phyloP scores from a whole-genome alignment of 139 green algal species.

The Chlorella sp. region DNA sequence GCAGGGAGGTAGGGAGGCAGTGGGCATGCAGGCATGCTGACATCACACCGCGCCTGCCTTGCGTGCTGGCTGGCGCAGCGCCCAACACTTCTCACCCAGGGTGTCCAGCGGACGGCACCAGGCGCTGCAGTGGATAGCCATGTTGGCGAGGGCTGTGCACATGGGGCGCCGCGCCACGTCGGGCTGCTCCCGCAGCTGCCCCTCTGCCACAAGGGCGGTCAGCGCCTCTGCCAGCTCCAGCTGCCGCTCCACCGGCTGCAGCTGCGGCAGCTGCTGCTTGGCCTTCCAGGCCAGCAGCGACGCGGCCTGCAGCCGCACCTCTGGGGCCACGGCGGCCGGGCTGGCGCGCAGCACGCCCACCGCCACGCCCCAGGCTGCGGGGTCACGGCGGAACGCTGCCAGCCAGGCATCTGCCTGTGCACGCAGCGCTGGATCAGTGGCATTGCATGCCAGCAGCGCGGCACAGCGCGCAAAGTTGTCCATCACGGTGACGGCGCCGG shows the following conservation, averaged over 20 bases:
- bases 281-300: constrained; percentile 34
- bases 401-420: constrained; percentile 33
- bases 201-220: not conserved
- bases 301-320: constrained; percentile 20
- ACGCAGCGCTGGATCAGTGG: not conserved
- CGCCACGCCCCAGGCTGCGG: constrained; percentile 14
- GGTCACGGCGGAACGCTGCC: not conserved
- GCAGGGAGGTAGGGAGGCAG: not conserved
- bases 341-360: constrained; percentile 2
- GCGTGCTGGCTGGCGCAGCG: too few relatives aligned
- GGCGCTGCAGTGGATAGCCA: constrained; percentile 26
- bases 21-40: not conserved
- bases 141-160: constrained; percentile 23
- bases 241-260: constrained; percentile 27
- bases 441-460: not conserved
- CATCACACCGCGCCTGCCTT: too few relatives aligned
- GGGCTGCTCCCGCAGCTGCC: too few relatives aligned
- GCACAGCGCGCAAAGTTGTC: constrained; percentile 17
- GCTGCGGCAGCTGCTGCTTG: constrained; percentile 36
- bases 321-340: not conserved
- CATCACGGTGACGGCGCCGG: not conserved
- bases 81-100: constrained; percentile 2
- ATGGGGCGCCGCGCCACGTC: not conserved
- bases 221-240: constrained; percentile 21
- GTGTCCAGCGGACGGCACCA: constrained; percentile 25